Base-by-base conservation (phyloP, 2,329 filamentous ascomycete genomes). In the Aureobasidium sp. region DNA sequence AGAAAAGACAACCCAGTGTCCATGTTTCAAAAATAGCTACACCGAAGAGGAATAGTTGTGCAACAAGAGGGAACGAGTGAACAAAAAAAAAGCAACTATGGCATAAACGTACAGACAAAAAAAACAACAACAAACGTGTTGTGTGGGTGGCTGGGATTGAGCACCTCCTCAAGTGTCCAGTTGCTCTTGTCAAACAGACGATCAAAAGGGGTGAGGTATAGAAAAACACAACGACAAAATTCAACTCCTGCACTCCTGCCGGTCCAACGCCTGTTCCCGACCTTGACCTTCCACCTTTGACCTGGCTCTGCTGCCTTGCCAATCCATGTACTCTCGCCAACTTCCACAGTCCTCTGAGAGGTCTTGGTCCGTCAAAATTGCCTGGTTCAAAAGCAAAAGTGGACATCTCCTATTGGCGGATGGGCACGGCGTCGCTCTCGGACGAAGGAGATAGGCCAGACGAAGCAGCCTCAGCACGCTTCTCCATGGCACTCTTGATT, bases 401-500 rank as follows among this genome's bases (percentile, higher is more conserved):
- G 21, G 37, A 55, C 32, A 15, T 42, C 27, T 37, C 37, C 54
- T 53, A 65, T 59, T 55, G 58, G 27, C 63, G 63, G 36, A 66
- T 65, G 8, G 63, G 63, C 55, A 66, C 49, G 11, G 63, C 64
- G 21, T 65, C 61, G 9, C 49, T 48, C 30, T 66, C 63, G 4
- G 63, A 59, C 16, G 64, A 62, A 16, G 64, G 64, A 21, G 58
- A 62, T 21, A 66, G 53, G 15, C 41, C 30, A 15, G 53, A 57
- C 25, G 37, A 47, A 34, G 42, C 30, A n/a, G 53, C 59, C 5
- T 62, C 53, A 9, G 63, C 63, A 25, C 50, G 58, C 50, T 52
- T 63, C 44, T 65, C 64, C 37, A 65, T 30, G 5, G 63, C 62
- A 42, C 60, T 67, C 57, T 69, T 67, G 30, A 64, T 67, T 41